These are phyloP conservation scores for Lasiodiplodia sp. DNA, from an alignment of 2,329 filamentous ascomycete genomes.

Conservation along the genomic window DNA sequence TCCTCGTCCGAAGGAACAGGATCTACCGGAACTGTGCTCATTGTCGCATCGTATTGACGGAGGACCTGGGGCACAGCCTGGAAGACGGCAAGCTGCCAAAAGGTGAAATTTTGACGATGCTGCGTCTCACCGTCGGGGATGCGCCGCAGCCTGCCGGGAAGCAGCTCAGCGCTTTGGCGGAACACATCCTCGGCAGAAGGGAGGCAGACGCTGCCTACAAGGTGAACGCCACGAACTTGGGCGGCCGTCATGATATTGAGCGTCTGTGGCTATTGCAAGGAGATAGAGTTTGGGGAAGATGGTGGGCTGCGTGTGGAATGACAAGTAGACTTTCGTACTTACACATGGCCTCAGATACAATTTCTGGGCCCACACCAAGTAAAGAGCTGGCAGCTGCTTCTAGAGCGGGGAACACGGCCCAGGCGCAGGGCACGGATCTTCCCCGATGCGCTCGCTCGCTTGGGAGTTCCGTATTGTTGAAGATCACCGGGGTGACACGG, in stretches of 20 bases:
- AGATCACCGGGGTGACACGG: constrained; percentile 11
- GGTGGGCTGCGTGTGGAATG: not conserved
- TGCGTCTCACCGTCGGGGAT: constrained; percentile 36
- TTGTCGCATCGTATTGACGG: constrained; percentile 11
- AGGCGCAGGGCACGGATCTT: not conserved
- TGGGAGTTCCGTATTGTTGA: not conserved
- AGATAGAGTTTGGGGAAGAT: not conserved
- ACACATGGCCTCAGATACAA: not conserved
- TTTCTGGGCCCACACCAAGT: not conserved
- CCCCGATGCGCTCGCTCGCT: constrained; percentile 1
- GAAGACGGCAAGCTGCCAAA: constrained; percentile 31
- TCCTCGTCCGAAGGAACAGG: constrained; percentile 11
- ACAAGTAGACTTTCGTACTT: not conserved
- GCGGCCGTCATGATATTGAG: not conserved
- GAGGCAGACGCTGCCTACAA: constrained; percentile 34
- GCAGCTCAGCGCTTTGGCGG: constrained; percentile 6
- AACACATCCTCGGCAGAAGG: constrained; percentile 30
- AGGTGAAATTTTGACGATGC: constrained; percentile 31
- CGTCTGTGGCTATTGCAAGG: not conserved
- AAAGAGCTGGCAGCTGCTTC: not conserved
- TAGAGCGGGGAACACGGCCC: constrained; percentile 7
- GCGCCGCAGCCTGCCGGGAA: constrained; percentile 32
- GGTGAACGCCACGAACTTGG: constrained; percentile 32
- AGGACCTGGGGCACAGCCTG: constrained; percentile 24
- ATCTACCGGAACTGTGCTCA: not conserved